Evolutionary conservation across 176 grass and related monocot species (phyloP), one percentile per base, ranked within the genome.

Genomic region (Canna indica): DNA sequence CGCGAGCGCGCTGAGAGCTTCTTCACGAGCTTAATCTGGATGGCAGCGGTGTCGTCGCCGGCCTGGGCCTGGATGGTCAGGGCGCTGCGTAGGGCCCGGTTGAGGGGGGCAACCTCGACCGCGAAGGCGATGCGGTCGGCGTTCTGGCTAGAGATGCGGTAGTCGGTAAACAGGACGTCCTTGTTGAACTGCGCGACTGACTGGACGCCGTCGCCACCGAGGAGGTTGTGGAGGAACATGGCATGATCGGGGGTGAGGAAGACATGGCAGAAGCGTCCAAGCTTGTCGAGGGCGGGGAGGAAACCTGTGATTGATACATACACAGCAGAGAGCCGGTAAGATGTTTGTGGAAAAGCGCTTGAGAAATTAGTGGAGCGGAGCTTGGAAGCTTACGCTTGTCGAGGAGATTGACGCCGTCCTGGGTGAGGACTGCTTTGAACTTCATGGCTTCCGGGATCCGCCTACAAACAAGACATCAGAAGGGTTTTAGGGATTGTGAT

Each of bases 21-120:
- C 86, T 88, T 93, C 67, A 99, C 84, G 75, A 99, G 86, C 73
- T 81, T 99, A 44, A 93, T 84, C 76, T 97, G 94, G 57, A 92
- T 97, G 32, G 81, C 84, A 0, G 81, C 82, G 20, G 84, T 32
- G 46, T 76, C 80, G 64, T 86, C 84, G 59, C 73, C 75, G 31
- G 75, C 76, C 29, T 90, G 86, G 30, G 87, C 73, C 67, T 99
- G 89, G 69, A 93, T 81, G 36, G 89, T 91, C 47, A 99, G 78
- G 26, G 83, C 89, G 75, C 94, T 97, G 16, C 86, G 86, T 59
- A 97, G 79, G 57, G 94, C 89, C 66, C 89, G 94, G 45, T 90
- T 89, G 66, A 99, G 94, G 58, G 90, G 86, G 66, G 86, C 75
- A 47, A 79, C 72, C 41, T 99, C 88, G 66, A 86, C 80, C 7